phyloP scores from a whole-genome alignment of 1,139 yeast genomes.

The Pneumocystis wakefieldiae region DNA sequence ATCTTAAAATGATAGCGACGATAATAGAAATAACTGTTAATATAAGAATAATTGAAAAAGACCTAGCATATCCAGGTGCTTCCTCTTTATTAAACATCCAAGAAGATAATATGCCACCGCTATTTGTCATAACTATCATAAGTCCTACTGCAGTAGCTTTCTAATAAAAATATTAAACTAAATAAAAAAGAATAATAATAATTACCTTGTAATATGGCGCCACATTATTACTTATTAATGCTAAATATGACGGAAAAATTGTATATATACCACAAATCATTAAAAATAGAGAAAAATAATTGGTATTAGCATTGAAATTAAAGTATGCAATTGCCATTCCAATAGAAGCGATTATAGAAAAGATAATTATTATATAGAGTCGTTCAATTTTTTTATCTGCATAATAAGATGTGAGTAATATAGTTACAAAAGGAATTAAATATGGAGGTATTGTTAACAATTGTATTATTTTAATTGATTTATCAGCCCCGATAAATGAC shows the following conservation, averaged over 20 bases:
- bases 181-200: too few relatives aligned
- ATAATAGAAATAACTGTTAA: not conserved
- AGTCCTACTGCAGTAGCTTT: not conserved
- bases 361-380: not conserved
- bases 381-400: not conserved
- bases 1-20: not conserved
- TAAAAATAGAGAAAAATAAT: not conserved
- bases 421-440: not conserved
- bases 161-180: too few relatives aligned
- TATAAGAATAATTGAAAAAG: not conserved
- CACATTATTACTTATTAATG: too few relatives aligned
- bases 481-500: not conserved
- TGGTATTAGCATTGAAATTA: not conserved
- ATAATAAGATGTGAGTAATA: not conserved
- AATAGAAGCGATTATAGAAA: not conserved
- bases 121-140: conserved; percentile 6
- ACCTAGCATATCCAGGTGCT: not conserved
- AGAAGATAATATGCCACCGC: conserved; percentile 5
- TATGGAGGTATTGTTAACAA: not conserved
- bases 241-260: too few relatives aligned
- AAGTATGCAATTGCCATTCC: not conserved
- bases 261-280: not conserved
- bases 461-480: not conserved
- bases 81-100: conserved; percentile 2
- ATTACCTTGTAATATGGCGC: too few relatives aligned